phyloP scores from a whole-genome alignment of 169 alveolate genomes.

The Babesia ovis region DNA sequence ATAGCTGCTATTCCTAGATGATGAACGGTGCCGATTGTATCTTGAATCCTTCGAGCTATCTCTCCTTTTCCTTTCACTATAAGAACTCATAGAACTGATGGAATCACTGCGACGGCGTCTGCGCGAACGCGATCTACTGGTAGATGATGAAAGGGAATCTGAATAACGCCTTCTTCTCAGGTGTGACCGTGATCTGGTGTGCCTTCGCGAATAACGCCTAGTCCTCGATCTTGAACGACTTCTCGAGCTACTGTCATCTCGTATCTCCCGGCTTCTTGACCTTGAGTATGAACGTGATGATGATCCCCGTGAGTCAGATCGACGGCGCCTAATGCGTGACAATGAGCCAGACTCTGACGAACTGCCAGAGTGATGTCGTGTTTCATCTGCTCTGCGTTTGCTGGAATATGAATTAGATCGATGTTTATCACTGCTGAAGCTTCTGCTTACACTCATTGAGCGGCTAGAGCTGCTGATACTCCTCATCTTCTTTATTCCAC shows the following conservation, averaged over 20 bases:
- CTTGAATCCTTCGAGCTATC: slow-evolving; percentile 1
- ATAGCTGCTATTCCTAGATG: slow-evolving; percentile 3
- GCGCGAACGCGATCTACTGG: slow-evolving; percentile 25
- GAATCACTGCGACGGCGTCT: background rate
- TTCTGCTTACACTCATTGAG: slow-evolving; percentile 68
- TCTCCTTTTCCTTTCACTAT: background rate
- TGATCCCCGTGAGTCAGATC: slow-evolving; percentile 38
- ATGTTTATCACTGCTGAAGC: slow-evolving; percentile 23
- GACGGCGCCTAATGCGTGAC: slow-evolving; percentile 30
- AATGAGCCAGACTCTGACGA: background rate
- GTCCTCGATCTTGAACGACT: background rate
- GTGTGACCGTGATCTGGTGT: background rate
- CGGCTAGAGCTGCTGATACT: slow-evolving; percentile 63
- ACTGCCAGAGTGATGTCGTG: slow-evolving; percentile 8
- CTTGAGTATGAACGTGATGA: slow-evolving; percentile 20
- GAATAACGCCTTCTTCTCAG: background rate
- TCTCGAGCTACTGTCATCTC: slow-evolving; percentile 1
- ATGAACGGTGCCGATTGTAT: background rate
- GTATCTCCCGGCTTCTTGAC: slow-evolving; percentile 26
- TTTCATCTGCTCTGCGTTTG: background rate
- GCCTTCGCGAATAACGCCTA: background rate
- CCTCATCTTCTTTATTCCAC: slow-evolving; percentile 21
- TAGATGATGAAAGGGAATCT: slow-evolving; percentile 1
- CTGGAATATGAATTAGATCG: slow-evolving; percentile 4
- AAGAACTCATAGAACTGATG: background rate